Conservation (phyloP, 208 protist species). For the Tritrichomonas musculus region DNA sequence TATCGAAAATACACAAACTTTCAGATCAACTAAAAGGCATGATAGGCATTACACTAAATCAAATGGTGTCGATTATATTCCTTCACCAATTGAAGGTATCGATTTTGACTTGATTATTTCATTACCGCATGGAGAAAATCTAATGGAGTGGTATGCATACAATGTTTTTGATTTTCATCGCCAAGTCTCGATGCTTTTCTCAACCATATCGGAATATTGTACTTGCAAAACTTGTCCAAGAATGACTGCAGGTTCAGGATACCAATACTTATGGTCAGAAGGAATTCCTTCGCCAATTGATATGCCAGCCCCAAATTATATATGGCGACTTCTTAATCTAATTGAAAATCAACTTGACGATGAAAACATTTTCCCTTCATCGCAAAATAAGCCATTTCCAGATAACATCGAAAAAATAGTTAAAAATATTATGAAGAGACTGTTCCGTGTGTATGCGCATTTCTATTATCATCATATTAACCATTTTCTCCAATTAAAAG, state of each 20-base stretch:
- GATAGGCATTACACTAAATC: too few species aligned
- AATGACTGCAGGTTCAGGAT: background rate
- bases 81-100: too few species aligned
- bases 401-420: conserved; percentile 62
- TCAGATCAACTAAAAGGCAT: too few species aligned
- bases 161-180: background rate
- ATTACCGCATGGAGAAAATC: background rate
- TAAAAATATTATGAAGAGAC: conserved; percentile 81
- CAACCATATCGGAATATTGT: background rate
- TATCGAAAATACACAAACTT: too few species aligned
- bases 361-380: background rate
- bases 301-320: background rate
- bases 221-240: background rate
- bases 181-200: background rate
- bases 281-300: background rate
- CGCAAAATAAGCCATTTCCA: conserved; percentile 52
- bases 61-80: too few species aligned
- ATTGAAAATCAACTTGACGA: background rate
- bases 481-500: conserved; percentile 74
- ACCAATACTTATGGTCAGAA: background rate
- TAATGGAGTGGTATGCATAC: background rate
- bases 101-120: too few species aligned
- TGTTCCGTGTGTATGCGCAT: conserved; percentile 95
- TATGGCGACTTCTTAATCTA: background rate
- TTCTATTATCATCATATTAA: conserved; percentile 91